Base-by-base conservation (phyloP, 176 grass and related monocot species). In the Typha latifolia region DNA sequence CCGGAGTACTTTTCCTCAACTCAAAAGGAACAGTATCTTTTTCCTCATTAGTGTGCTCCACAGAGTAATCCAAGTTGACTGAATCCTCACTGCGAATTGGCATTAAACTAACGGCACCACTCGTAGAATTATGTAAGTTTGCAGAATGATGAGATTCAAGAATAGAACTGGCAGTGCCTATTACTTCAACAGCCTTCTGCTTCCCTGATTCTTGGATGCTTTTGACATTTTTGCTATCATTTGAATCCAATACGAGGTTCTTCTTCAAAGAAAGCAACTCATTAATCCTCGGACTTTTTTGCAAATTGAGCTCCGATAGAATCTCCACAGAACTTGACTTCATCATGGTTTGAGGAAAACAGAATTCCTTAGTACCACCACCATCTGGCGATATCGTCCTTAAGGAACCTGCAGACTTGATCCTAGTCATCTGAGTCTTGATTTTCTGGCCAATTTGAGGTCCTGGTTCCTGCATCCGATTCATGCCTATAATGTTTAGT, bases 281-380 rank as follows among this genome's bases (percentile, higher is more conserved):
- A n/a, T 2, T 5, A 78, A 74, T 63, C 22, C 34, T 69, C 15
- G 49, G 70, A 12, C 74, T 48, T 23, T 70, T 23, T 79, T 84
- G 69, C 64, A 62, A 74, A 53, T 69, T 66, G 48, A 48, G 67
- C 22, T 84, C 64, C 43, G 57, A 61, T 56, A 84, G 72, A 32
- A 49, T 49, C 67, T 67, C 71, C 53, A 64, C 20, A 66, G 81
- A 84, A 74, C 74, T 79, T 16, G 81, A 84, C 63, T 63, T 84
- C 62, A 57, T 32, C 49, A 79, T 56, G 15, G 75, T 79, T 23
- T 69, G 74, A 15, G 52, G 62, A 74, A 69, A 12, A 21, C 43
- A 63, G 64, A 47, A 69, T 55, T 65, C 59, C 62, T 69, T 27
- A 12, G 49, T 74, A 66, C 68, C 72, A 70, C 71, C 76, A 63